Conservation (phyloP, 2,329 filamentous ascomycete genomes). For the Colletotrichum endophyticum region DNA sequence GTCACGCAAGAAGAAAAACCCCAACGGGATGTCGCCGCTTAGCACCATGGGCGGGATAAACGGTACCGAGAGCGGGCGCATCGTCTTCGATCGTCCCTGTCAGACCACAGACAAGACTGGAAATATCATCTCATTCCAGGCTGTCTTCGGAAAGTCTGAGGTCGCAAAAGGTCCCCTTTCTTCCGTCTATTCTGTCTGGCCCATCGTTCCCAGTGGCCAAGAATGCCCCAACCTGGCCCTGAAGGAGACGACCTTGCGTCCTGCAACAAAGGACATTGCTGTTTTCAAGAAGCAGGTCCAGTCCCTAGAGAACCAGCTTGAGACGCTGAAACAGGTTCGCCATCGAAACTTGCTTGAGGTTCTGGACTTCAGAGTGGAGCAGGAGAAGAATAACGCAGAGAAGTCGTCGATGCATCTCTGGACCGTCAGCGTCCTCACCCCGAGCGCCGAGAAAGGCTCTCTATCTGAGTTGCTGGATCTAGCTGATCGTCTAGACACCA, state of each 20-base stretch:
- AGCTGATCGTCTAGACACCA: slow-evolving; percentile 74
- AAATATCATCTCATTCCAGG: slow-evolving; percentile 70
- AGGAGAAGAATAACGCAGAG: slow-evolving; percentile 46
- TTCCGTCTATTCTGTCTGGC: slow-evolving; percentile 74
- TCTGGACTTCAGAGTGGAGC: slow-evolving; percentile 81
- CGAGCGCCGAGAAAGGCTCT: slow-evolving; percentile 82
- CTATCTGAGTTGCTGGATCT: slow-evolving; percentile 83
- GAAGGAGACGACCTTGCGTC: slow-evolving; percentile 70
- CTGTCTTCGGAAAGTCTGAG: slow-evolving; percentile 72
- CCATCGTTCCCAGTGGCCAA: slow-evolving; percentile 61
- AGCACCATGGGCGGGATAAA: slow-evolving; percentile 35
- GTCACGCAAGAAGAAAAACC: slow-evolving; percentile 64
- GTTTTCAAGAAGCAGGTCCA: slow-evolving; percentile 79
- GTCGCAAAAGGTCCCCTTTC: slow-evolving; percentile 71
- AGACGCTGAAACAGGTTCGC: slow-evolving; percentile 74
- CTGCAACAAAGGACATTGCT: slow-evolving; percentile 60
- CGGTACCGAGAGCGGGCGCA: slow-evolving; percentile 34
- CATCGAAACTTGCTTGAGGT: slow-evolving; percentile 82
- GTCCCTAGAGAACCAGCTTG: slow-evolving; percentile 76
- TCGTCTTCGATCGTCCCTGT: slow-evolving; percentile 73
- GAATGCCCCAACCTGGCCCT: slow-evolving; percentile 71
- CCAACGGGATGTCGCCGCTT: slow-evolving; percentile 43
- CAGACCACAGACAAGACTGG: slow-evolving; percentile 67
- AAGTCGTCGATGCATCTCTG: slow-evolving; percentile 50
- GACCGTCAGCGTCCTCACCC: slow-evolving; percentile 77